Conservation (phyloP, 257 asterid species). For the Cordia subcordata region DNA sequence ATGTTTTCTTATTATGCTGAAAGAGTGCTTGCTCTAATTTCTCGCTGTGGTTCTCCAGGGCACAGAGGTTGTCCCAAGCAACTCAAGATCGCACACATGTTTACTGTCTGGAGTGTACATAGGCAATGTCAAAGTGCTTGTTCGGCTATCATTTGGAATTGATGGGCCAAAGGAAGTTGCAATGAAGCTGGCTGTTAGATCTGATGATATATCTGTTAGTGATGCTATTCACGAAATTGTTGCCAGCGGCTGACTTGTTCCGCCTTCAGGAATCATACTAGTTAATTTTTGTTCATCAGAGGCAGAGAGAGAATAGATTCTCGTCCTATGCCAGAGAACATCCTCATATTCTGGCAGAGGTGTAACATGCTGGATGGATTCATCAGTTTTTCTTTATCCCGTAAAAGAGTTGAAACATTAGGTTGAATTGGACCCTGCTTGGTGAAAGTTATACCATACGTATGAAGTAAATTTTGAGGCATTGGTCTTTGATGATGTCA, state of each 20-base stretch:
- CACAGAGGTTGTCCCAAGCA: slow-evolving; percentile 72
- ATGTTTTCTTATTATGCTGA: background rate
- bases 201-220: slow-evolving; percentile 76
- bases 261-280: too few relatives aligned
- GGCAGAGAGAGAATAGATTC: slow-evolving; percentile 4
- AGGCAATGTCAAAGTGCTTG: slow-evolving; percentile 88
- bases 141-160: slow-evolving; percentile 81
- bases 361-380: too few relatives aligned
- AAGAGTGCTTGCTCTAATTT: background rate
- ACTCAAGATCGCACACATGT: slow-evolving; percentile 90
- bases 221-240: slow-evolving; percentile 93
- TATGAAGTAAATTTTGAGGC: too few relatives aligned
- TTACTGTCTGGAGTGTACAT: slow-evolving; percentile 88
- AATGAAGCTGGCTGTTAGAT: slow-evolving; percentile 91
- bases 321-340: background rate
- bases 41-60: slow-evolving; percentile 48
- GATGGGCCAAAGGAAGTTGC: slow-evolving; percentile 88
- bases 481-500: too few relatives aligned
- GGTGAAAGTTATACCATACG: too few relatives aligned
- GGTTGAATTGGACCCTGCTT: too few relatives aligned
- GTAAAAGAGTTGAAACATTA: too few relatives aligned
- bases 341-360: background rate
- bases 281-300: background rate
- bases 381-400: too few relatives aligned
- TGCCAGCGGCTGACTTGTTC: slow-evolving; percentile 63